Evolutionary conservation across 345 rosid genomes (phyloP).

Genomic region (Gynandropsis gynandra): DNA sequence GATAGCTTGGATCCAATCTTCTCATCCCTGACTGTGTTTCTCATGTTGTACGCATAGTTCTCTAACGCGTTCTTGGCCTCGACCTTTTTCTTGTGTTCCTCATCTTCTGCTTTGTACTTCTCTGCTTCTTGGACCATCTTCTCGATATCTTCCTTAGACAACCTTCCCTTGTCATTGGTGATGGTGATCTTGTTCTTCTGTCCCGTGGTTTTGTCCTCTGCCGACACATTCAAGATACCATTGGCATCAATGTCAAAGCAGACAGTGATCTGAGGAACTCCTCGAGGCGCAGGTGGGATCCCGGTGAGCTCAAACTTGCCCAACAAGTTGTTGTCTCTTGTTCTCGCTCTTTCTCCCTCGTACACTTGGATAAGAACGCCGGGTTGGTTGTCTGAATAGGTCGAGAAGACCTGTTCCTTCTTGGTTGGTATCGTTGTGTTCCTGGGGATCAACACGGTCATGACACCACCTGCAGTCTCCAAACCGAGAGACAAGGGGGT

Average conservation of each 20-base stretch:
- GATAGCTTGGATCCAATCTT: constrained; percentile 43
- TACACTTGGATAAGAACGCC: constrained; percentile 55
- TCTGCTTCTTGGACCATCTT: constrained; percentile 60
- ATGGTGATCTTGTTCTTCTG: constrained; percentile 59
- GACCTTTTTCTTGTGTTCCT: constrained; percentile 53
- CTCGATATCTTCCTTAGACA: constrained; percentile 52
- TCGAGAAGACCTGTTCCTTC: constrained; percentile 49
- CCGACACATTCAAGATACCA: constrained; percentile 51
- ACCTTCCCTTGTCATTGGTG: constrained; percentile 51
- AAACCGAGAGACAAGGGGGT: constrained; percentile 49
- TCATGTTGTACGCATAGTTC: constrained; percentile 48
- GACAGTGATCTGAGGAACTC: constrained; percentile 53
- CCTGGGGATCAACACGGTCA: constrained; percentile 50
- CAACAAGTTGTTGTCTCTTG: constrained; percentile 48
- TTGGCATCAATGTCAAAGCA: constrained; percentile 58
- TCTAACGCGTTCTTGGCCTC: constrained; percentile 47
- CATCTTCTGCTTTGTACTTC: constrained; percentile 51
- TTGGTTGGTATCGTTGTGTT: constrained; percentile 55
- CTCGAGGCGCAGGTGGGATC: constrained; percentile 59
- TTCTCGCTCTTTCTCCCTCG: constrained; percentile 52
- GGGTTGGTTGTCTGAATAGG: constrained; percentile 49
- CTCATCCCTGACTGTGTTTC: constrained; percentile 48
- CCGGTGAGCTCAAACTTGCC: constrained; percentile 59
- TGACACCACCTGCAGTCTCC: constrained; percentile 55
- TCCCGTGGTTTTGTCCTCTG: constrained; percentile 49